phyloP scores from a whole-genome alignment of 2,329 filamentous ascomycete genomes.

The Pseudocercospora pini-densiflorae region DNA sequence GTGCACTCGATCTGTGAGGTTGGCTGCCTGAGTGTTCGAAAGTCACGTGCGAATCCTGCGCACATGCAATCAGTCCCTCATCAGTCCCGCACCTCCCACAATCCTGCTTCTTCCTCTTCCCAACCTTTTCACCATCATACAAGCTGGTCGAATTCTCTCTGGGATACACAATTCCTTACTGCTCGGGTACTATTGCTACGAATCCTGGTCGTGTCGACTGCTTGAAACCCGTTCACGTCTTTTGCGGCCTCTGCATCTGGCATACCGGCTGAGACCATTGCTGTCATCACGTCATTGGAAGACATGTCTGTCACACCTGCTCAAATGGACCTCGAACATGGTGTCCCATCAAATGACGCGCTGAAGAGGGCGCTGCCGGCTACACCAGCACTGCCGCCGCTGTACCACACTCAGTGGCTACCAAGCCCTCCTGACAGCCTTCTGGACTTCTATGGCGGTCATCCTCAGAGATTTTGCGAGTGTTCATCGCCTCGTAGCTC shows the following conservation, averaged over 20 bases:
- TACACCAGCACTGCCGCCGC: slow-evolving; percentile 16
- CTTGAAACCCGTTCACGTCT: neutral
- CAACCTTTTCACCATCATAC: slow-evolving; percentile 5
- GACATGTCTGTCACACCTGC: neutral
- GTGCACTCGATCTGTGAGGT: neutral
- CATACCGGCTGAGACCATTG: neutral
- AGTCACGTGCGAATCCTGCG: slow-evolving; percentile 1
- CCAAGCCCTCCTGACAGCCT: slow-evolving; percentile 7
- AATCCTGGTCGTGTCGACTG: neutral
- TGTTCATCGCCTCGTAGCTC: neutral
- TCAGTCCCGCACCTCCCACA: slow-evolving; percentile 3
- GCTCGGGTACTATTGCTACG: neutral
- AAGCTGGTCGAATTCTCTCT: neutral
- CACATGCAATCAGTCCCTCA: neutral
- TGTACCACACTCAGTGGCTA: slow-evolving; percentile 21
- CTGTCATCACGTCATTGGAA: neutral
- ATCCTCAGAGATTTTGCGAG: neutral
- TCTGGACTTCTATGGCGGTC: neutral
- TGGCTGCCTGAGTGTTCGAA: neutral
- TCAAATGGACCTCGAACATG: neutral
- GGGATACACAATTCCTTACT: neutral
- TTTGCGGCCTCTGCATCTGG: neutral
- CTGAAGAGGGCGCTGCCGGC: neutral
- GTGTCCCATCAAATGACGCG: neutral
- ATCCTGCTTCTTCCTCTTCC: slow-evolving; percentile 6